phyloP scores from a whole-genome alignment of 2,329 filamentous ascomycete species.

The Westerdykella aurantiaca region DNA sequence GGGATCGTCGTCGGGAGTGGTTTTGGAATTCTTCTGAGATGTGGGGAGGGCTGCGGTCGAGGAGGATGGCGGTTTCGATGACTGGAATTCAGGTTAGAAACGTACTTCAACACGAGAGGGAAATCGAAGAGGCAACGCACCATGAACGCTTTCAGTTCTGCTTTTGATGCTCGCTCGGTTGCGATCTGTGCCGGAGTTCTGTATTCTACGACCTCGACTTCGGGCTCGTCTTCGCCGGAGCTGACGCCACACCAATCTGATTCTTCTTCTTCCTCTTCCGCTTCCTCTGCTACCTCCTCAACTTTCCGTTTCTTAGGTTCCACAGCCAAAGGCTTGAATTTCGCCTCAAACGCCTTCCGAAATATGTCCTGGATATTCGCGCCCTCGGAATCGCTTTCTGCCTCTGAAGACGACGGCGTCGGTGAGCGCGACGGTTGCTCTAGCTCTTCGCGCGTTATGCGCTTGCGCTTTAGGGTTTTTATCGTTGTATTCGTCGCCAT shows the following conservation, averaged over 20 bases:
- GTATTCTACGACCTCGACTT: conserved; percentile 44
- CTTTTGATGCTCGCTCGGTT: conserved; percentile 39
- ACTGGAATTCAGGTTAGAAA: conserved; percentile 22
- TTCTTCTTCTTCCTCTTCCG: conserved; percentile 27
- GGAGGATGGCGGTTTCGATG: conserved; percentile 47
- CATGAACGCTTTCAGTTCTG: conserved; percentile 75
- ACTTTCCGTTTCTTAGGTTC: conserved; percentile 26
- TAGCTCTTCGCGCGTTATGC: conserved; percentile 31
- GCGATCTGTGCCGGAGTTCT: conserved; percentile 10
- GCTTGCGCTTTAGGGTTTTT: conserved; percentile 44
- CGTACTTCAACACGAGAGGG: conserved; percentile 14
- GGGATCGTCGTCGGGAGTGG: conserved; percentile 41
- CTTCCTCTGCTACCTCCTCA: conserved; percentile 25
- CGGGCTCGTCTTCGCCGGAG: conserved; percentile 44
- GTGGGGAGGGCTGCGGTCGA: conserved; percentile 17
- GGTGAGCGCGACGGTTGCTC: conserved; percentile 22
- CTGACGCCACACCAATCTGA: conserved; percentile 59
- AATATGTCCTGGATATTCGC: conserved; percentile 68
- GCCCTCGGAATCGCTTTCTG: conserved; percentile 31
- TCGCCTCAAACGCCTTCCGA: conserved; percentile 77
- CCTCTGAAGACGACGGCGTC: conserved; percentile 18
- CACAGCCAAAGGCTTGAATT: conserved; percentile 67
- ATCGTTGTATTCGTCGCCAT: conserved; percentile 30
- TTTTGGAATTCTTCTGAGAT: conserved; percentile 9
- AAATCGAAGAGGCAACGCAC: conserved; percentile 37